These are phyloP conservation scores for Nakaseomyces nivariensis DNA, from an alignment of 1,139 yeast species.

Conservation along the genomic window DNA sequence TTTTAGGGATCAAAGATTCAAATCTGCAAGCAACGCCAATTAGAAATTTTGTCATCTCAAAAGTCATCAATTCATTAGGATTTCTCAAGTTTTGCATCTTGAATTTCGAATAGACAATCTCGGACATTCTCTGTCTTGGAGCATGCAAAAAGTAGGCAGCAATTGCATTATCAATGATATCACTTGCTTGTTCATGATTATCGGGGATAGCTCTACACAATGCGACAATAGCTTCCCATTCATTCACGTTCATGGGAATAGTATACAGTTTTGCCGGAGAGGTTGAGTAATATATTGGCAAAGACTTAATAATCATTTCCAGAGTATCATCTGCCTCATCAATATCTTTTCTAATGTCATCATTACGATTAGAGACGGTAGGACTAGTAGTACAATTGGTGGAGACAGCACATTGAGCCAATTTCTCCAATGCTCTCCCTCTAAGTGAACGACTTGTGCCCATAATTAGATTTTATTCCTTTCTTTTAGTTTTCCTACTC, in stretches of 20 bases:
- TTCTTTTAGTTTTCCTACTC: no score
- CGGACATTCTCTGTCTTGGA: slow-evolving; percentile 46
- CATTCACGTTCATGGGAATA: slow-evolving; percentile 43
- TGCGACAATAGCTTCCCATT: slow-evolving; percentile 64
- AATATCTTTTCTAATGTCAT: slow-evolving; percentile 4
- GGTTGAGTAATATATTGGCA: slow-evolving; percentile 23
- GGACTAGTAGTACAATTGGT: slow-evolving; percentile 7
- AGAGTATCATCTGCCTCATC: slow-evolving; percentile 8
- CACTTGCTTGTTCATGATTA: slow-evolving; percentile 40
- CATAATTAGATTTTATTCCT: slow-evolving; percentile 6
- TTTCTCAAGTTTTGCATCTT: slow-evolving; percentile 39
- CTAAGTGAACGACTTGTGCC: slow-evolving; percentile 34
- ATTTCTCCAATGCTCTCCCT: slow-evolving; percentile 48
- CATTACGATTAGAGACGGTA: slow-evolving; percentile 7
- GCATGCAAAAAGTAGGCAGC: slow-evolving; percentile 50
- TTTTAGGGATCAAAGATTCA: slow-evolving; percentile 22
- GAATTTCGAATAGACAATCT: slow-evolving; percentile 34
- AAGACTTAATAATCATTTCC: slow-evolving; percentile 16
- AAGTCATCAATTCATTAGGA: slow-evolving; percentile 33
- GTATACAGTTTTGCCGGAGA: slow-evolving; percentile 22
- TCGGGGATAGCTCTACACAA: slow-evolving; percentile 42
- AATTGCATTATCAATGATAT: slow-evolving; percentile 42
- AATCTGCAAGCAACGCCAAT: slow-evolving; percentile 28
- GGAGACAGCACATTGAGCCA: slow-evolving; percentile 32
- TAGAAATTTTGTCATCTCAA: slow-evolving; percentile 28